Evolutionary conservation across 2,329 filamentous ascomycete species (phyloP).

Genomic region (Penicillium sp.): DNA sequence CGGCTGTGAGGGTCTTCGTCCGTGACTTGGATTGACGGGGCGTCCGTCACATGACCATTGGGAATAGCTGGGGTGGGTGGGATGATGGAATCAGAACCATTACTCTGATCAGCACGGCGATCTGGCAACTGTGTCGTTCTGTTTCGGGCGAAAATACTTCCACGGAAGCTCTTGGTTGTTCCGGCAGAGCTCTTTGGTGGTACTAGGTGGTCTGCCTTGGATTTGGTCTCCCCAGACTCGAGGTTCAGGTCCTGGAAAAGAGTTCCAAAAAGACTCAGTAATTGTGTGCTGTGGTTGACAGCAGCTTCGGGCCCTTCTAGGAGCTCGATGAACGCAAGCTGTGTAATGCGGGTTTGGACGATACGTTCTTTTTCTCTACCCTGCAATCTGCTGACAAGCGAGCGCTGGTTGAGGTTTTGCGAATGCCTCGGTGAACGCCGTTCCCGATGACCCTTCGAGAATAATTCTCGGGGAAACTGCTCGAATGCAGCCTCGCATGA

Average conservation of each 20-base stretch:
- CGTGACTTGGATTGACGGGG: constrained; percentile 75
- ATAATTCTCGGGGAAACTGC: constrained; percentile 71
- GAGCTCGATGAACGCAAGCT: constrained; percentile 78
- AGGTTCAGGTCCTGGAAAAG: constrained; percentile 68
- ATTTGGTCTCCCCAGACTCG: constrained; percentile 26
- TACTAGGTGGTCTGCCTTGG: constrained; percentile 44
- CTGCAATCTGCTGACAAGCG: constrained; percentile 73
- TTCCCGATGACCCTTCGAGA: constrained; percentile 65
- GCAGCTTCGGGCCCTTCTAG: constrained; percentile 80
- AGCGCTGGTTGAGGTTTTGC: constrained; percentile 40
- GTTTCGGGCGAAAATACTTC: constrained; percentile 73
- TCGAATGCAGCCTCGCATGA: constrained; percentile 90
- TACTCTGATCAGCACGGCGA: constrained; percentile 44
- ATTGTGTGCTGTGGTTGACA: constrained; percentile 82
- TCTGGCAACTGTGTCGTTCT: constrained; percentile 47
- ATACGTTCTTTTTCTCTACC: constrained; percentile 80
- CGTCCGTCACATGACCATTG: constrained; percentile 32
- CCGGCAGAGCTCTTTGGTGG: constrained; percentile 69
- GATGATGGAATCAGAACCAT: constrained; percentile 21
- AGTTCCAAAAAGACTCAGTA: constrained; percentile 75
- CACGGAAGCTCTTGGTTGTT: constrained; percentile 66
- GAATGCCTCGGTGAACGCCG: constrained; percentile 35
- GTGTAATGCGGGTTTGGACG: constrained; percentile 94
- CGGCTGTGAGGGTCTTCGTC: constrained; percentile 51
- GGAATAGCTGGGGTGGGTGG: constrained; percentile 24